Conservation (phyloP, 2,329 filamentous ascomycete genomes). For the Phialocephala subalpina region DNA sequence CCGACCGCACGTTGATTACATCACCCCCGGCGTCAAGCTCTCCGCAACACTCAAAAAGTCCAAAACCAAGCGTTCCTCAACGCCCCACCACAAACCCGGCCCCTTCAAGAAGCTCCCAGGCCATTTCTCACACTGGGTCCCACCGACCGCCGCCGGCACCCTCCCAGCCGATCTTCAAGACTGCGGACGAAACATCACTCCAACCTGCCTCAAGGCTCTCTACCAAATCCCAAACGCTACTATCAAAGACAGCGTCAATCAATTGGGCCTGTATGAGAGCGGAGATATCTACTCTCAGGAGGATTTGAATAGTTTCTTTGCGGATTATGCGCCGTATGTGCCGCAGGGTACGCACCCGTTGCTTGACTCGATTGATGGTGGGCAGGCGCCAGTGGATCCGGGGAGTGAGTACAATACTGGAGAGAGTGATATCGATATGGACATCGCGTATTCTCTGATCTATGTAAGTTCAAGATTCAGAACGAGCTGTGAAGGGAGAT, state of each 20-base stretch:
- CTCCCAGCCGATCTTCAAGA: slow-evolving; percentile 35
- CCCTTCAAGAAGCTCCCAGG: slow-evolving; percentile 18
- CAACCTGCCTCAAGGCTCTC: slow-evolving; percentile 61
- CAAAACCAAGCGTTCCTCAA: slow-evolving; percentile 15
- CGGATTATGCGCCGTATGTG: slow-evolving; percentile 39
- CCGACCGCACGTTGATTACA: slow-evolving; percentile 53
- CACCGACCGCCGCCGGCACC: slow-evolving; percentile 13
- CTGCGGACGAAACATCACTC: slow-evolving; percentile 64
- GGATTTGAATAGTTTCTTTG: slow-evolving; percentile 45
- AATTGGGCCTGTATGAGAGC: slow-evolving; percentile 61
- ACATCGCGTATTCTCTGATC: slow-evolving; percentile 52
- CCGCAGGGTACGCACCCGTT: slow-evolving; percentile 42
- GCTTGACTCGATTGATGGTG: slow-evolving; percentile 44
- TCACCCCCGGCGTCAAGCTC: slow-evolving; percentile 54
- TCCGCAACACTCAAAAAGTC: slow-evolving; percentile 28
- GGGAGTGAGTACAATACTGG: slow-evolving; percentile 37
- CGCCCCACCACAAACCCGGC: slow-evolving; percentile 9
- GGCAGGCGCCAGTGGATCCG: slow-evolving; percentile 31
- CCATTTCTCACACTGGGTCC: slow-evolving; percentile 4
- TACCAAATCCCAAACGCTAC: slow-evolving; percentile 55
- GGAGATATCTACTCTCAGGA: slow-evolving; percentile 48
- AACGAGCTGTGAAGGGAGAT: neutral
- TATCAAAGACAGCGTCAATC: slow-evolving; percentile 50
- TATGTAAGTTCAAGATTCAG: slow-evolving; percentile 45
- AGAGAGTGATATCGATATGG: slow-evolving; percentile 49